Conservation (phyloP, 257 asterid genomes). For the Solanum appendiculatum region DNA sequence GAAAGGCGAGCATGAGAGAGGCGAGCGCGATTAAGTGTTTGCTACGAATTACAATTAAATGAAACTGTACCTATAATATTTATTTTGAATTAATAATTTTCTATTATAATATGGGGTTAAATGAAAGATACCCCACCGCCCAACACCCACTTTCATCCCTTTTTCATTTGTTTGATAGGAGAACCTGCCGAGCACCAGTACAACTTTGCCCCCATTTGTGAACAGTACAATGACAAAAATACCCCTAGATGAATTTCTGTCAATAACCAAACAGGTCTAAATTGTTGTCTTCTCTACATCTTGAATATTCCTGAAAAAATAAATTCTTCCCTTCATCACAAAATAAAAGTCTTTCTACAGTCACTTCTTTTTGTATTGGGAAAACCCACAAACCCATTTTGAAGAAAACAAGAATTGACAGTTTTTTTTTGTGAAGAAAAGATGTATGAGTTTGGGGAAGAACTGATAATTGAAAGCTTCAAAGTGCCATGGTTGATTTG, state of each 20-base stretch:
- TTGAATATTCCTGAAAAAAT: neutral
- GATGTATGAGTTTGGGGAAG: conserved; percentile 62
- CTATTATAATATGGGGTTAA: too few relatives aligned
- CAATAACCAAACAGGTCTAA: neutral
- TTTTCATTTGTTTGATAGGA: neutral
- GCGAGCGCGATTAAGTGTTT: too few relatives aligned
- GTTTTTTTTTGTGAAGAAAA: neutral
- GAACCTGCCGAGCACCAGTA: neutral
- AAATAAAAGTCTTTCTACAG: neutral
- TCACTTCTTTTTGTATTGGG: neutral
- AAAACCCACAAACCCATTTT: neutral
- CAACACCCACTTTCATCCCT: neutral
- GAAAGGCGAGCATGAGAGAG: too few relatives aligned
- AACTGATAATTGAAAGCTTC: conserved; percentile 47
- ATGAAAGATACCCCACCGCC: neutral
- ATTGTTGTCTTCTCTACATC: neutral
- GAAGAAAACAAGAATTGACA: neutral
- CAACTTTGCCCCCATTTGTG: neutral
- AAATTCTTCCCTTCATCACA: neutral
- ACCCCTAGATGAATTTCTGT: neutral
- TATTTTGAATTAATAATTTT: too few relatives aligned
- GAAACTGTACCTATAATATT: too few relatives aligned
- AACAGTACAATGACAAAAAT: neutral
- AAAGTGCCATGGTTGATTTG: conserved; percentile 67
- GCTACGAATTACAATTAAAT: too few relatives aligned